Percentiles rank a stretch among this genome's conserved stretches.
Evolutionary conservation across 257 asterid genomes (phyloP).

Genomic region (Solanum peruvianum): DNA sequence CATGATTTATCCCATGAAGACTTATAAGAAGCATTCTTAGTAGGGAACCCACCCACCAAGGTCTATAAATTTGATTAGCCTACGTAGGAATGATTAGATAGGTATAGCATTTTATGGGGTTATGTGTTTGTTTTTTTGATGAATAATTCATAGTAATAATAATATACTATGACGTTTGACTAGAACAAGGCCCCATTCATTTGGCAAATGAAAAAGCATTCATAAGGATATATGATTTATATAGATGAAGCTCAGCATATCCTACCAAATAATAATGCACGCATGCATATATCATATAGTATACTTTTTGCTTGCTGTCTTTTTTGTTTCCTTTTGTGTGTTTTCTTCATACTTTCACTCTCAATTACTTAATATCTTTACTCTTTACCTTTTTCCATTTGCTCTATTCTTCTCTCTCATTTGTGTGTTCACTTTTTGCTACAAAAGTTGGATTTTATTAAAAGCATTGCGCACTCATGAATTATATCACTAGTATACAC

Average conservation of each 20-base stretch:
- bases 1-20: background rate
- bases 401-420: background rate
- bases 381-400: background rate
- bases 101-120: background rate
- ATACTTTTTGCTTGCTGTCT: background rate
- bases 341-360: background rate
- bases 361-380: background rate
- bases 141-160: background rate
- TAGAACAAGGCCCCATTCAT: background rate
- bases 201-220: background rate
- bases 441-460: background rate
- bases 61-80: background rate
- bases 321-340: background rate
- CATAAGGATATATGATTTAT: background rate
- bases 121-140: background rate
- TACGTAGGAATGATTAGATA: background rate
- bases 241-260: background rate
- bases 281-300: background rate
- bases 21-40: background rate
- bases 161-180: background rate
- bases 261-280: constrained; percentile 7
- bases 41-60: background rate
- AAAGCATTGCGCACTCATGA: background rate
- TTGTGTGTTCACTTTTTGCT: background rate
- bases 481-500: background rate